Evolutionary conservation across 371 early-diverging fungal species (phyloP).

Genomic region (Apophysomyces variabilis): DNA sequence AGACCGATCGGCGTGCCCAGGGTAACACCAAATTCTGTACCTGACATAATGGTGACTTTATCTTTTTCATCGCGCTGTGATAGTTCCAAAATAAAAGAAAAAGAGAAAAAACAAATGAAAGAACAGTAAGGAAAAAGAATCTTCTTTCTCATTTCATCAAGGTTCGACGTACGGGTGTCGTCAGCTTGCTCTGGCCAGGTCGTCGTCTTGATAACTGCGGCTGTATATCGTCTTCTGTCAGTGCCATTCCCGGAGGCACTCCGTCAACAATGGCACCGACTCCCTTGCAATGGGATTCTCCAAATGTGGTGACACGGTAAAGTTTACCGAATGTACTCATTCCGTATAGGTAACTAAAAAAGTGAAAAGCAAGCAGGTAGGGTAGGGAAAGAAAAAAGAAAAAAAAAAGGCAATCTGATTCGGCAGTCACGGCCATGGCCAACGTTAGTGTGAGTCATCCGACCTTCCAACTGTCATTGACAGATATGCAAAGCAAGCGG

Average conservation of each 20-base stretch:
- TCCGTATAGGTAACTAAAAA: neutral
- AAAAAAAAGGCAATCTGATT: neutral
- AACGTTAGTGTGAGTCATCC: no score
- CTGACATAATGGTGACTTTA: constrained; percentile 88
- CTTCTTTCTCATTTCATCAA: neutral
- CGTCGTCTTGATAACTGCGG: constrained; percentile 89
- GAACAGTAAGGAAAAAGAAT: constrained; percentile 10
- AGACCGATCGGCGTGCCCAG: constrained; percentile 95
- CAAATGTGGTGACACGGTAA: constrained; percentile 94
- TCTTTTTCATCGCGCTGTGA: constrained; percentile 90
- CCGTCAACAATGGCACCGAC: constrained; percentile 98
- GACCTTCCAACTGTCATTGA: no score
- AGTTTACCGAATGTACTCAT: constrained; percentile 84
- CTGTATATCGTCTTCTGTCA: constrained; percentile 92
- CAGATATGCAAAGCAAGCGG: no score
- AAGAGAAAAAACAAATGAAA: neutral
- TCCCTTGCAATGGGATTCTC: constrained; percentile 97
- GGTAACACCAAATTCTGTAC: constrained; percentile 92
- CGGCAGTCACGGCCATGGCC: neutral
- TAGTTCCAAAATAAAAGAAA: neutral
- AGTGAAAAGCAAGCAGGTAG: neutral
- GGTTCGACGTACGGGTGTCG: constrained; percentile 81
- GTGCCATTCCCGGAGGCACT: constrained; percentile 90
- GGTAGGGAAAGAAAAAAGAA: neutral
- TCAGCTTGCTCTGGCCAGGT: constrained; percentile 94